Evolutionary conservation across 1,284 basidiomycete species (phyloP).

Genomic region (Dichomitus squalens): DNA sequence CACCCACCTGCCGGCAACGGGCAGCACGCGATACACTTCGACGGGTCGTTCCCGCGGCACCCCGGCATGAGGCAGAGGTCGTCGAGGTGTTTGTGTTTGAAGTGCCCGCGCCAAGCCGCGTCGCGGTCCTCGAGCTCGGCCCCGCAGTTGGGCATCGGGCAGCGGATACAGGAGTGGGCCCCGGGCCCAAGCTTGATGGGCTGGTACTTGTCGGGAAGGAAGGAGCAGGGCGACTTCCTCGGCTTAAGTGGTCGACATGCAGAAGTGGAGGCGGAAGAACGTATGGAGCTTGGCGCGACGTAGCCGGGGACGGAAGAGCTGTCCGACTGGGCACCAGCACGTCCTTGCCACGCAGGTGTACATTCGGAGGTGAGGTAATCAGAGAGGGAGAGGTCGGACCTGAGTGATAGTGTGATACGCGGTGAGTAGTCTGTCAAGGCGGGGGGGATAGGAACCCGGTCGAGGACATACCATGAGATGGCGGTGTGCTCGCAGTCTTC

Average conservation of each 20-base stretch:
- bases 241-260: neutral
- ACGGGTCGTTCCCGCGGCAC: neutral
- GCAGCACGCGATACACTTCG: conserved; percentile 6
- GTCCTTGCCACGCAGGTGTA: no score
- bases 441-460: no score
- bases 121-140: conserved; percentile 6
- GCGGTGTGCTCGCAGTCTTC: no score
- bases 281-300: no score
- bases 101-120: conserved; percentile 18
- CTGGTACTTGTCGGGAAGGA: neutral
- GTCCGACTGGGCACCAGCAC: no score
- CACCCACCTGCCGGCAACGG: conserved; percentile 5
- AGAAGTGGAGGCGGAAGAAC: neutral
- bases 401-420: no score
- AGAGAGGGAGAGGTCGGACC: no score
- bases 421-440: no score
- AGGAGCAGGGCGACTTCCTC: neutral
- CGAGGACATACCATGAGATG: no score
- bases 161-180: neutral
- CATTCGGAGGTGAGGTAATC: no score
- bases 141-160: conserved; percentile 15
- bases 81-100: conserved; percentile 12
- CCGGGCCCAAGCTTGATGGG: conserved; percentile 6
- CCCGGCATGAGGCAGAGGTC: conserved; percentile 9
- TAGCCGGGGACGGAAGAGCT: no score